Conservation (phyloP, 176 grass and related monocot genomes). For the Calamus simplicifolius region DNA sequence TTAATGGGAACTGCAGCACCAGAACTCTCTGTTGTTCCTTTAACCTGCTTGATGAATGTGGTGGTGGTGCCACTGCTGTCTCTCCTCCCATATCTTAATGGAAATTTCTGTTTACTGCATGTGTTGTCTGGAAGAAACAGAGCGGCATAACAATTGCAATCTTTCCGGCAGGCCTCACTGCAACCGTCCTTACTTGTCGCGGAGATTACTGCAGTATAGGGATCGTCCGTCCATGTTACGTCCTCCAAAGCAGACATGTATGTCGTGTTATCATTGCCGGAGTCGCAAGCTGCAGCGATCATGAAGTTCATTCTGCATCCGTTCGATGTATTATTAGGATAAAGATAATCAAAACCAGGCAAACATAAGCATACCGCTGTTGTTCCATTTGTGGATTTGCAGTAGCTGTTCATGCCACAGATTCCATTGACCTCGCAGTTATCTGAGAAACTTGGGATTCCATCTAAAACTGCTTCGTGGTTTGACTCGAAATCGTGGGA, state of each 20-base stretch:
- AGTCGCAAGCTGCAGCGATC: too few relatives aligned
- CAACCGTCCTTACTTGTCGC: constrained; percentile 28
- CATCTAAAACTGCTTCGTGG: not conserved
- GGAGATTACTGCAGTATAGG: not conserved
- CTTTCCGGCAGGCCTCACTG: constrained; percentile 12
- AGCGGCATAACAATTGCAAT: constrained; percentile 30
- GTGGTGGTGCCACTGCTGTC: constrained; percentile 13
- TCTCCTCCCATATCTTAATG: constrained; percentile 25
- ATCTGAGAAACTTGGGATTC: constrained; percentile 5
- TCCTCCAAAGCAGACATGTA: constrained; percentile 5
- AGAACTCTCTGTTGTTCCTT: constrained; percentile 10
- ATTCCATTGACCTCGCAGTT: too few relatives aligned
- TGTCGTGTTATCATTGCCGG: not conserved
- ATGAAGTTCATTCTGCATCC: too few relatives aligned
- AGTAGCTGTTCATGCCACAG: too few relatives aligned
- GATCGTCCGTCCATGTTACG: constrained; percentile 17
- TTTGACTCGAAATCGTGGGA: too few relatives aligned
- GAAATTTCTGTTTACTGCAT: constrained; percentile 33
- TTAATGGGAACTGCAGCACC: too few relatives aligned
- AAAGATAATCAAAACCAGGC: too few relatives aligned
- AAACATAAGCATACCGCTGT: too few relatives aligned
- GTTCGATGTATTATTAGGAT: too few relatives aligned
- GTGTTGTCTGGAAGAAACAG: constrained; percentile 10
- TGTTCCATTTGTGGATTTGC: too few relatives aligned
- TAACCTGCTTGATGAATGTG: constrained; percentile 28